Base-by-base conservation (phyloP, 768 basidiomycete species). In the Coprinopsis sp. region DNA sequence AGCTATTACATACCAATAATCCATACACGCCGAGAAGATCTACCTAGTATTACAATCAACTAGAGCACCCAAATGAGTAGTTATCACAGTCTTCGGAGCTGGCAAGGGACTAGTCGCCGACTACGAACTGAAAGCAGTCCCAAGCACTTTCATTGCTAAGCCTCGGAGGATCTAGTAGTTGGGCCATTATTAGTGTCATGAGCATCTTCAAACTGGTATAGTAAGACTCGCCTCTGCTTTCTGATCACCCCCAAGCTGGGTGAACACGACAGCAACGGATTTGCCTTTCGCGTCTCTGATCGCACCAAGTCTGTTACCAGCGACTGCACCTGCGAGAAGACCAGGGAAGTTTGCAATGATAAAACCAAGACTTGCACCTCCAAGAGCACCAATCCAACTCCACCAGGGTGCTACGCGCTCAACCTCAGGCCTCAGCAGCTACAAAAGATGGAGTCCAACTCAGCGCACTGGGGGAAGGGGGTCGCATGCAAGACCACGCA, bases 241-340 rank as follows among this genome's bases (percentile, higher is more conserved):
- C 72, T 93, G 86, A 41, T 69, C 70, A 2, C 81, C 77, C 14
- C 81, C 84, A 21, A 96, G 73, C 18, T 87, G 78, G 37, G 72
- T 67, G 62, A 97, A 97, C 14, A 96, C 93, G 7, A 85, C 77
- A 2, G 88, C 91, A 19, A 97, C 92, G 51, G 86, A 87, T 74
- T 90, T 91, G 8, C 93, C 88, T 69, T 97, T 97, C 3, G 93
- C 93, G 58, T 97, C 93, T 47, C 93, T 74, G 37, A 97, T 73
- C 3, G 92, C 91, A 33, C 93, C 93, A 23, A 96, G 67, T n/a
- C 90, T 73, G 60, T 93, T 95, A 1, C 93, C 93, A 0, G 91
- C 89, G 54, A 84, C 77, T 2, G 85, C 89, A 41, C 93, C 93
- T 16, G 93, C 73, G 69, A 93, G 77, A 12, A 91, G 70, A 6